Base-by-base conservation (phyloP, 805 yeast species). In the Candida parachauliodes region DNA sequence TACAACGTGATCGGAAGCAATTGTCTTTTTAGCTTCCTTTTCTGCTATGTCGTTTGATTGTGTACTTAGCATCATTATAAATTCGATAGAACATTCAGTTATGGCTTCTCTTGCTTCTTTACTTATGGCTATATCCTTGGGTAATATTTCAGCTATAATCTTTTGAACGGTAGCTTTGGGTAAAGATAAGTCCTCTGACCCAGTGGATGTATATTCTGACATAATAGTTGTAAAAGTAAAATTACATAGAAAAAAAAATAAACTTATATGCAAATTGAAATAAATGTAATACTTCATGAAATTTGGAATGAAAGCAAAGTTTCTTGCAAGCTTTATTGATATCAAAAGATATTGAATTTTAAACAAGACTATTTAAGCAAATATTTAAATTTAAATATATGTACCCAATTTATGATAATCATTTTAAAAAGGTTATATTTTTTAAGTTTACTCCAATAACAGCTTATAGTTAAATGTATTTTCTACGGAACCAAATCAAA, bases 21-120 rank as follows among this genome's bases (percentile, higher is more conserved):
- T 93, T 2, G 98, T 93, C 62, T 93, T 93, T 60, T 93, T 93
- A 37, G 94, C 80, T 57, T 93, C 98, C 51, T 83, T 84, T 51
- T 93, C 98, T 1, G 98, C 98, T 47, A 93, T 88, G 45, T 93
- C 98, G 52, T 91, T 89, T 39, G 91, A 83, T 62, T 88, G 95
- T 2, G 95, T 87, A 8, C 96, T 84, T 29, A 91, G 68, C 42
- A 91, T 87, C 95, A 93, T 91, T 43, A 93, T 83, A 58, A 93
- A 91, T 62, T 88, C 96, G 39, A 93, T 88, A 51, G 97, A 88
- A 59, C 96, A 91, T 56, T 93, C 97, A 30, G 95, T 91, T 31
- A 93, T 76, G 30, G 95, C 93, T 53, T 91, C 98, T 41, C 97
- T 72, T 2, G 97, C 95, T 47, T 93, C 98, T 49, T 89, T 85